A percentile compares a stretch with the other conserved stretches of the same genome.
Evolutionary conservation across 768 basidiomycete species (phyloP).

Genomic region (Kwoniella pini): DNA sequence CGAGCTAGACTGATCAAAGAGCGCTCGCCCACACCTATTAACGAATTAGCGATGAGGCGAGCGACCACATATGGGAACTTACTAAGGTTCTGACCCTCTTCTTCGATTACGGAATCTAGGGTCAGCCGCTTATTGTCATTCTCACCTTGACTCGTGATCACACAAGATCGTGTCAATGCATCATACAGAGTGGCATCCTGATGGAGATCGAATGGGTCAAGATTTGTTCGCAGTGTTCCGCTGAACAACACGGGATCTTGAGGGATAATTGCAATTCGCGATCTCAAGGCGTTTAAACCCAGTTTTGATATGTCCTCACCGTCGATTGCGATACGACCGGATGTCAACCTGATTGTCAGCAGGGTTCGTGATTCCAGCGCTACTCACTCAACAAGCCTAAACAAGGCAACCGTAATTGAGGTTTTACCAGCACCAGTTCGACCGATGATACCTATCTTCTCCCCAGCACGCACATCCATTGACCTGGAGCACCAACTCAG

Average conservation of each 20-base stretch:
- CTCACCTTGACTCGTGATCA: neutral
- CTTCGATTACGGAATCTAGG: conserved; percentile 77
- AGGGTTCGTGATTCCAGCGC: neutral
- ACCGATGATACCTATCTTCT: conserved; percentile 92
- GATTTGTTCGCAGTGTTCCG: conserved; percentile 67
- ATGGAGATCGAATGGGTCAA: conserved; percentile 81
- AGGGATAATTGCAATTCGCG: conserved; percentile 46
- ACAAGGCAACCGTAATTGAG: conserved; percentile 81
- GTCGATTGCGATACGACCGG: conserved; percentile 75
- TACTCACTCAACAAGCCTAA: conserved; percentile 58
- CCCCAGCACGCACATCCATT: conserved; percentile 69
- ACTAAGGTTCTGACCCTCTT: conserved; percentile 74
- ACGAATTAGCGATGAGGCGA: neutral
- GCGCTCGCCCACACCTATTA: conserved; percentile 59
- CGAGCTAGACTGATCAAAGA: conserved; percentile 83
- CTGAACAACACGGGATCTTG: conserved; percentile 48
- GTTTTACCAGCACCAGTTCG: conserved; percentile 85
- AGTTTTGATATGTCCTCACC: conserved; percentile 75
- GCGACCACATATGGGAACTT: neutral
- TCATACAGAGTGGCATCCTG: conserved; percentile 81
- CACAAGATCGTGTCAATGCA: conserved; percentile 74
- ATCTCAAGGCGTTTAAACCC: conserved; percentile 63
- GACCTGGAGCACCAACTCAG: conserved; percentile 44
- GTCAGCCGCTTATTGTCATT: conserved; percentile 60
- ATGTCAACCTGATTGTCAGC: conserved; percentile 56